Percentiles rank a stretch among this genome's conserved stretches.
Conservation (phyloP, 352 stramenopile species). For the Globisporangium cylindrosporum region DNA sequence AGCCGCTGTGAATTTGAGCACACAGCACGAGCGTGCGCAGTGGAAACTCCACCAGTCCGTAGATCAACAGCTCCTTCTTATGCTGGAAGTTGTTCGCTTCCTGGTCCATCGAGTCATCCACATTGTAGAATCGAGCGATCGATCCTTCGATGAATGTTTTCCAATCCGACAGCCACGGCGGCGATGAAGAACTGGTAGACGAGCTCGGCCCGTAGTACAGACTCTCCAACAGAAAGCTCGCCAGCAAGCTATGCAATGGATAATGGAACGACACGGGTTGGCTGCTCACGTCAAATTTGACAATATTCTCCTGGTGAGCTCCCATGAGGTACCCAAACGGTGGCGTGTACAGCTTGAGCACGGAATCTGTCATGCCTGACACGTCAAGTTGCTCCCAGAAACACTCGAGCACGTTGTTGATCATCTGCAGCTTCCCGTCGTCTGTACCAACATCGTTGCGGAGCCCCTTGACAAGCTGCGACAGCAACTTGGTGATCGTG, state of each 20-base stretch:
- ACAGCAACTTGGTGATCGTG: constrained; percentile 61
- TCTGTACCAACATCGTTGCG: constrained; percentile 48
- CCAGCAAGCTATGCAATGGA: constrained; percentile 83
- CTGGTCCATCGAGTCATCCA: constrained; percentile 27
- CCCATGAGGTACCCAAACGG: constrained; percentile 64
- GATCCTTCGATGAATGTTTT: constrained; percentile 44
- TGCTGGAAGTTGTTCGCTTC: constrained; percentile 22
- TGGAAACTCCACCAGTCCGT: constrained; percentile 75
- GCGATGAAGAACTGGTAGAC: constrained; percentile 15
- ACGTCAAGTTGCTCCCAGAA: constrained; percentile 75
- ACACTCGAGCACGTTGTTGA: constrained; percentile 65
- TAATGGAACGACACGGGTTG: constrained; percentile 89
- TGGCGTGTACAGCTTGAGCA: constrained; percentile 51
- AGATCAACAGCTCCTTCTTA: constrained; percentile 62
- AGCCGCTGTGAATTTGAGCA: constrained; percentile 69
- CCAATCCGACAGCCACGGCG: constrained; percentile 53
- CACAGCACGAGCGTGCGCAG: constrained; percentile 72
- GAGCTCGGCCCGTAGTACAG: constrained; percentile 50
- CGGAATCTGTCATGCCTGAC: constrained; percentile 35
- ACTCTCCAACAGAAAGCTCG: constrained; percentile 77
- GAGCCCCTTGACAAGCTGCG: constrained; percentile 58
- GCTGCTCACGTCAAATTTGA: constrained; percentile 73
- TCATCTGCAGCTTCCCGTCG: constrained; percentile 48
- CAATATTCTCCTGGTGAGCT: constrained; percentile 43
- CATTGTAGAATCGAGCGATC: constrained; percentile 28